phyloP scores from a whole-genome alignment of 1,284 basidiomycete species.

The Lignosus rhinocerotis region DNA sequence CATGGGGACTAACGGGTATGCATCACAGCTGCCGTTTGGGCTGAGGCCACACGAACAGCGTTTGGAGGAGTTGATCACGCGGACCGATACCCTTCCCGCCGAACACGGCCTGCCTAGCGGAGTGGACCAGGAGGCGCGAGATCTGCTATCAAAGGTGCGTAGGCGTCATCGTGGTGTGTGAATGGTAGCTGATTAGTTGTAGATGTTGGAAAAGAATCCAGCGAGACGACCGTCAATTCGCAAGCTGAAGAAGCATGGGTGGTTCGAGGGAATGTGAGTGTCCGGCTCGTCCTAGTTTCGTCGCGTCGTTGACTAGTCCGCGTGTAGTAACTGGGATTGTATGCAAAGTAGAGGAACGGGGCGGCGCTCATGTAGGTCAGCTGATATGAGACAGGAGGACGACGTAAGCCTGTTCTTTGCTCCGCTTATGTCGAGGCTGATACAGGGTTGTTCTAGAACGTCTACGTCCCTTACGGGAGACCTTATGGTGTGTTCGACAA shows the following conservation, averaged over 20 bases:
- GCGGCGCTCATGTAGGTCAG: neutral
- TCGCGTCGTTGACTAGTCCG: neutral
- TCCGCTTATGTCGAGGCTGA: neutral
- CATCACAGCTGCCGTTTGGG: conserved; percentile 25
- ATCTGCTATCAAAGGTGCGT: conserved; percentile 23
- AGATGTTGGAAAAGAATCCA: conserved; percentile 32
- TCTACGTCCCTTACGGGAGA: conserved; percentile 15
- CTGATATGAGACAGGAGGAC: neutral
- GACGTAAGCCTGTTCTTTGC: conserved; percentile 1
- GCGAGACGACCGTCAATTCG: conserved; percentile 21
- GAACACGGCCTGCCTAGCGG: conserved; percentile 14
- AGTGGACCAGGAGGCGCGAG: conserved; percentile 16
- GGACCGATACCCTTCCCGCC: conserved; percentile 14
- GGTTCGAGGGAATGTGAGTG: conserved; percentile 27
- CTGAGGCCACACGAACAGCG: conserved; percentile 18
- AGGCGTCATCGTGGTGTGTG: neutral
- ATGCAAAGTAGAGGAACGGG: conserved; percentile 2
- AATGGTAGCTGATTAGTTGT: neutral
- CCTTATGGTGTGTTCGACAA: conserved; percentile 7
- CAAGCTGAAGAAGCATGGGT: conserved; percentile 28
- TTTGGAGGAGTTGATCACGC: conserved; percentile 21
- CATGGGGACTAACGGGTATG: neutral
- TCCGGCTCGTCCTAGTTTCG: rapidly evolving
- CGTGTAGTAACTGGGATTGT: conserved; percentile 17
- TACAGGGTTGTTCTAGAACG: neutral